These are phyloP conservation scores for Boletus sp. DNA, from an alignment of 768 basidiomycete genomes.

Conservation along the genomic window DNA sequence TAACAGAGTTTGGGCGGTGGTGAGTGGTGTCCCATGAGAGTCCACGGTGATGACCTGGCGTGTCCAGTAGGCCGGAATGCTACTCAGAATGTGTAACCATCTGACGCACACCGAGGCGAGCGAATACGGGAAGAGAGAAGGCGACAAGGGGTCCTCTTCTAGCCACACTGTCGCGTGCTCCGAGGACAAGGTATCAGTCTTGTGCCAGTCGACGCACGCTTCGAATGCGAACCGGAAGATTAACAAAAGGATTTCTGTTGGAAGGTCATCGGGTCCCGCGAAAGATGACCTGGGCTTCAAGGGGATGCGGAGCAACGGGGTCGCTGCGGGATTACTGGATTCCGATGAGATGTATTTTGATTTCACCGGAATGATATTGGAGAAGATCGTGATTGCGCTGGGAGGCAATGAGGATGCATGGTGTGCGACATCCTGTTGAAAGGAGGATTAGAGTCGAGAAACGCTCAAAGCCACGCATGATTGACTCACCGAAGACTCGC, in stretches of 20 bases:
- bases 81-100: slow-evolving; percentile 15
- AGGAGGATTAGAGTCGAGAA: neutral
- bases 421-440: neutral
- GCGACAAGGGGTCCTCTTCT: slow-evolving; percentile 10
- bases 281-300: neutral
- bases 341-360: neutral
- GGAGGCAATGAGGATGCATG: neutral
- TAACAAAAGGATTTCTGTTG: slow-evolving; percentile 6
- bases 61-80: slow-evolving; percentile 17
- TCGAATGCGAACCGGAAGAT: slow-evolving; percentile 6
- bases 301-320: too few species aligned
- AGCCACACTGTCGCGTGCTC: neutral
- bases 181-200: neutral
- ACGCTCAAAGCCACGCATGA: neutral
- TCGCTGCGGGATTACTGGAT: neutral
- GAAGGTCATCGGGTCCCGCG: neutral
- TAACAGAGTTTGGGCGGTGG: neutral
- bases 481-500: neutral
- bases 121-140: slow-evolving; percentile 6
- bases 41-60: slow-evolving; percentile 18
- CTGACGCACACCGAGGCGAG: slow-evolving; percentile 16
- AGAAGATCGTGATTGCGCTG: neutral
- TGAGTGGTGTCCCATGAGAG: neutral
- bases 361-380: neutral
- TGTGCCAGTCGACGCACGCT: neutral